Base-by-base conservation (phyloP, 768 basidiomycete genomes). In the Collybiopsis luxurians region DNA sequence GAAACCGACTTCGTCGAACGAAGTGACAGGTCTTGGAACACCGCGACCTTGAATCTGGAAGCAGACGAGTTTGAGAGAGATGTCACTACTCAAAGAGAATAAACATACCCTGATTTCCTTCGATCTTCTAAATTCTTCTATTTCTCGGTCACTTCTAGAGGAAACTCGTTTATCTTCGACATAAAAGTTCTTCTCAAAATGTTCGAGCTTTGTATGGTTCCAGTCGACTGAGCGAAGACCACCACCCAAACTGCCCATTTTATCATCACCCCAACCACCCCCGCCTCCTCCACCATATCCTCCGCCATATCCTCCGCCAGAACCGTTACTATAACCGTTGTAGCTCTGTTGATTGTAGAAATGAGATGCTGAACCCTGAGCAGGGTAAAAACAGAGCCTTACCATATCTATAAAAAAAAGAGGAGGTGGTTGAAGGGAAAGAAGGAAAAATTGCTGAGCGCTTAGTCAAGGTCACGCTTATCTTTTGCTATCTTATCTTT, bases 151-250 rank as follows among this genome's bases (percentile, higher is more conserved):
- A 52, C 79, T 84, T 61, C 87, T 87, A 31, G 80, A 75, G 23
- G 85, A 73, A 44, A 98, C 92, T 30, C 86, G 83, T 67, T 90
- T 87, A 72, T 98, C 92, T 71, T 99, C 95, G 45, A 87, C 78
- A 64, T 95, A 95, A 63, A 96, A 98, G 79, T 98, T 98, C 79
- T 98, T 99, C 75, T 98, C 96, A 63, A 99, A 98, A 63, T 82
- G 87, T 66, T 86, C 81, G 57, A 97, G 75, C 59, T 85, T 85
- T 49, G 84, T 77, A 42, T 72, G 72, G 53, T 77, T 70, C 97
- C 97, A 99, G 74, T 98, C 92, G 55, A 97, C 86, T 48, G 79
- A 79, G 60, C 86, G 85, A 53, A 98, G 80, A 47, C 90, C 83
- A 38, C 89, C 85, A 36, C 96, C 95, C n/a, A 98, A 83, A 66